Evolutionary conservation across 495 filamentous ascomycete species (phyloP).

Genomic region (Penicillium cinerascens): DNA sequence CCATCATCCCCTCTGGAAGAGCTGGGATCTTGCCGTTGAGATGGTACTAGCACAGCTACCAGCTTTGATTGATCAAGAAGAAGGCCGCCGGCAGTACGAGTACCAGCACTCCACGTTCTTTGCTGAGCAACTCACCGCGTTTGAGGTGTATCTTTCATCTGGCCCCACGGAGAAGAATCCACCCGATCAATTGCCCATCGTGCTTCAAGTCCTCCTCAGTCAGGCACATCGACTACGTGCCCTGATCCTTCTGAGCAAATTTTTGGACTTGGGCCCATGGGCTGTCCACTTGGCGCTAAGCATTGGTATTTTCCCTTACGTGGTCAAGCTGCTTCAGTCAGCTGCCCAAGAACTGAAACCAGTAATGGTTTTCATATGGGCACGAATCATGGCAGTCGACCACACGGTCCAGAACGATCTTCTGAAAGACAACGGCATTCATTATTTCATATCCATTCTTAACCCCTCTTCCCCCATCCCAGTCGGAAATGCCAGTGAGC

Average conservation of each 20-base stretch:
- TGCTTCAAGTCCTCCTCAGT: slow-evolving; percentile 91
- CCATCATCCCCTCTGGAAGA: slow-evolving; percentile 91
- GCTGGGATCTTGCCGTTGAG: slow-evolving; percentile 96
- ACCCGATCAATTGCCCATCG: slow-evolving; percentile 94
- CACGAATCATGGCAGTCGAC: slow-evolving; percentile 92
- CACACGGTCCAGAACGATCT: slow-evolving; percentile 87
- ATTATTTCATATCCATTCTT: slow-evolving; percentile 90
- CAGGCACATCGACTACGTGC: slow-evolving; percentile 91
- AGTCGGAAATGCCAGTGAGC: slow-evolving; percentile 79
- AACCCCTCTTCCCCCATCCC: slow-evolving; percentile 79
- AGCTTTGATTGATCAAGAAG: slow-evolving; percentile 68
- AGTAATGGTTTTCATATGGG: slow-evolving; percentile 99
- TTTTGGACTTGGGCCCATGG: slow-evolving; percentile 94
- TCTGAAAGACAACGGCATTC: slow-evolving; percentile 93
- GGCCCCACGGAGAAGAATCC: slow-evolving; percentile 80
- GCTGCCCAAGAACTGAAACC: slow-evolving; percentile 93
- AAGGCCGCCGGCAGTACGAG: slow-evolving; percentile 74
- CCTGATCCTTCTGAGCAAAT: slow-evolving; percentile 87
- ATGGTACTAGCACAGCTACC: slow-evolving; percentile 89
- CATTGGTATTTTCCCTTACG: slow-evolving; percentile 98
- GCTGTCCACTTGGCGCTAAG: slow-evolving; percentile 93
- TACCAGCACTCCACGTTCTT: slow-evolving; percentile 96
- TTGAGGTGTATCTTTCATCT: slow-evolving; percentile 92
- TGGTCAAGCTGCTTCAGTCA: slow-evolving; percentile 92
- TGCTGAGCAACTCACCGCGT: slow-evolving; percentile 95